These are phyloP conservation scores for Epichloe aotearoae DNA, from an alignment of 2,329 filamentous ascomycete genomes.

Conservation along the genomic window DNA sequence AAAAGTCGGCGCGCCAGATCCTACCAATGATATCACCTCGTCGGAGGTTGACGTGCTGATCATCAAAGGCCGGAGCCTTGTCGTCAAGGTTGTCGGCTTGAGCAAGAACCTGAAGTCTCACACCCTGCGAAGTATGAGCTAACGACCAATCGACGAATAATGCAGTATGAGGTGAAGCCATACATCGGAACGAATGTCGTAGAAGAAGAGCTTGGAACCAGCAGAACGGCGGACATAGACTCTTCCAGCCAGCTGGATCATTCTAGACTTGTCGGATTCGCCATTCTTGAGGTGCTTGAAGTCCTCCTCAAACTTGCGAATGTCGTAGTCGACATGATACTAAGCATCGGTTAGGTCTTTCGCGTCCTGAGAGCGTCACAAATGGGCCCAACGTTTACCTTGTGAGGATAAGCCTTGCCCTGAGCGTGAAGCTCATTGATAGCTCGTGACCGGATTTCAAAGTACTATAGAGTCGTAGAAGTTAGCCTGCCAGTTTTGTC, in stretches of 20 bases:
- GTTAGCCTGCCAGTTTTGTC: not conserved
- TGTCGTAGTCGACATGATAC: slow-evolving; percentile 75
- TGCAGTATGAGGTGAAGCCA: not conserved
- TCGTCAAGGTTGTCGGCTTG: slow-evolving; percentile 67
- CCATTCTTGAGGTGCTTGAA: slow-evolving; percentile 78
- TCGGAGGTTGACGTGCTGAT: slow-evolving; percentile 79
- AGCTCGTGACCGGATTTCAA: slow-evolving; percentile 80
- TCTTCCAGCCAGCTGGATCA: slow-evolving; percentile 66
- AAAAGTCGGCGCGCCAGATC: not conserved
- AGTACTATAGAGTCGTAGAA: slow-evolving; percentile 42
- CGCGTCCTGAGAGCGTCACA: not conserved
- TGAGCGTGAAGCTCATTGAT: slow-evolving; percentile 38
- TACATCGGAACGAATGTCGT: slow-evolving; percentile 44
- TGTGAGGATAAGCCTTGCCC: slow-evolving; percentile 64
- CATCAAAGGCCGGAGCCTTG: slow-evolving; percentile 55
- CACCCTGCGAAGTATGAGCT: slow-evolving; percentile 22
- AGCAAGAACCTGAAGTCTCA: slow-evolving; percentile 82
- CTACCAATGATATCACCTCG: slow-evolving; percentile 81
- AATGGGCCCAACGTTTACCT: slow-evolving; percentile 21
- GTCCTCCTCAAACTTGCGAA: slow-evolving; percentile 65
- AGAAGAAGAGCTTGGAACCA: slow-evolving; percentile 81
- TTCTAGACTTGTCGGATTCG: slow-evolving; percentile 62
- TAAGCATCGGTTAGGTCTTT: slow-evolving; percentile 6
- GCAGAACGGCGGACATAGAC: slow-evolving; percentile 80
- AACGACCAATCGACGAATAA: not conserved